Evolutionary conservation across 2,329 filamentous ascomycete genomes (phyloP), one percentile per base, ranked within the genome.

Genomic region (Cladosporium austrohemisphaericum): DNA sequence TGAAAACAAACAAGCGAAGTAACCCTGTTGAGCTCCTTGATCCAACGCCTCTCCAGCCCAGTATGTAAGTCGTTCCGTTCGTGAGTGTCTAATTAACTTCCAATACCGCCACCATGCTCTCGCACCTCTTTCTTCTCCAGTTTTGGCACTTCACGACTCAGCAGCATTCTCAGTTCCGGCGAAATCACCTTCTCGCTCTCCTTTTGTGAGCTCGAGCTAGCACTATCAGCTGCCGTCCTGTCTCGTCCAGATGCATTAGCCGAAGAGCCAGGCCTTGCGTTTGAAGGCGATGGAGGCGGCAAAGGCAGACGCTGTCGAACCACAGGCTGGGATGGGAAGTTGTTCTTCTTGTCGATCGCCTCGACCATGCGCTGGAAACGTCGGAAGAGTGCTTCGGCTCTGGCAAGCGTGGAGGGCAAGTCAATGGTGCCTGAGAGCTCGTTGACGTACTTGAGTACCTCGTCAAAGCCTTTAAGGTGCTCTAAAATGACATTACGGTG

Each of bases 391-490:
- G 83, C 80, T 69, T 98, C 93, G 9, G 93, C 93, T 25, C 91
- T 82, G 52, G 95, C 83, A 14, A 97, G 79, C 0, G 89, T 94
- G 1, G 85, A 85, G 45, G 90, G 80, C 0, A 98, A 79, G 58
- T 98, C 93, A 63, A 98, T 97, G 1, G 86, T 94, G 56, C 86
- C 86, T 4, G 89, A 95, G 1, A 98, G 80, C 66, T 98, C 93
- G 64, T 98, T 98, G 61, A 98, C 89, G 64, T 97, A 98, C 75
- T 98, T 98, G 22, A 98, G 73, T 25, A 98, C 89, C 68, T 98
- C 94, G 57, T 98, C 93, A 70, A 98, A 98, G 60, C 92, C 88
- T 64, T 89, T 81, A 20, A 98, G 73, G 68, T 98, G 93, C 49
- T 86, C 82, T 85, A 98, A 95, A 54, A 98, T 97, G 10, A 97